Evolutionary conservation across 1,139 yeast species (phyloP).

Genomic region (Candida pseudocylindracea): DNA sequence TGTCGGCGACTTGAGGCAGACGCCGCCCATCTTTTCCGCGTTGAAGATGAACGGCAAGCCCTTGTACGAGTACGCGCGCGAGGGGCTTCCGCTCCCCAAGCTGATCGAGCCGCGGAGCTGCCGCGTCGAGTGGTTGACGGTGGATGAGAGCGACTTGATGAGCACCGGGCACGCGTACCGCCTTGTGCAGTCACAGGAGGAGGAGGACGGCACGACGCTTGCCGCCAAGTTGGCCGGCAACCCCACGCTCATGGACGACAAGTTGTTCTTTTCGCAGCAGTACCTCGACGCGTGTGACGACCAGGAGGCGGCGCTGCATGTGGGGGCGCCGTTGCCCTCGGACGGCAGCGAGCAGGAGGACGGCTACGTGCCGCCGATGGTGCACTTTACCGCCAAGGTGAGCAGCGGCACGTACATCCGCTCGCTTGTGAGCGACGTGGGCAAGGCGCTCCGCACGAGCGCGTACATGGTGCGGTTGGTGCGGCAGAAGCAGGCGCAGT

Average conservation of each 20-base stretch:
- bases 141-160: constrained; percentile 5
- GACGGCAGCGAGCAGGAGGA: constrained; percentile 11
- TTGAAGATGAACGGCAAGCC: constrained; percentile 89
- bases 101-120: constrained; percentile 62
- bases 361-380: constrained; percentile 7
- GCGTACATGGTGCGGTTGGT: constrained; percentile 80
- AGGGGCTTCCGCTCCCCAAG: constrained; percentile 67
- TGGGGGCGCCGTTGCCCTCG: constrained; percentile 4
- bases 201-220: constrained; percentile 18
- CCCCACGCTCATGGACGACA: constrained; percentile 43
- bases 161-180: constrained; percentile 18
- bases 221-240: constrained; percentile 23
- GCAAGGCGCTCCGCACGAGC: constrained; percentile 56
- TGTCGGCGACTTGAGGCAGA: constrained; percentile 60
- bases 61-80: constrained; percentile 81
- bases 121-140: constrained; percentile 27
- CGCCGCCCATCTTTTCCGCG: constrained; percentile 92
- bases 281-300: constrained; percentile 11
- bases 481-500: constrained; percentile 58
- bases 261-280: constrained; percentile 33
- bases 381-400: constrained; percentile 53
- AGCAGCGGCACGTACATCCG: constrained; percentile 94
- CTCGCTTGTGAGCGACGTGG: constrained; percentile 74
- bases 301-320: neutral
- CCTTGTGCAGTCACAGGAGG: constrained; percentile 25